Evolutionary conservation across 192 early-diverging fungal species (phyloP).

Genomic region (Powellomyces hirtus): DNA sequence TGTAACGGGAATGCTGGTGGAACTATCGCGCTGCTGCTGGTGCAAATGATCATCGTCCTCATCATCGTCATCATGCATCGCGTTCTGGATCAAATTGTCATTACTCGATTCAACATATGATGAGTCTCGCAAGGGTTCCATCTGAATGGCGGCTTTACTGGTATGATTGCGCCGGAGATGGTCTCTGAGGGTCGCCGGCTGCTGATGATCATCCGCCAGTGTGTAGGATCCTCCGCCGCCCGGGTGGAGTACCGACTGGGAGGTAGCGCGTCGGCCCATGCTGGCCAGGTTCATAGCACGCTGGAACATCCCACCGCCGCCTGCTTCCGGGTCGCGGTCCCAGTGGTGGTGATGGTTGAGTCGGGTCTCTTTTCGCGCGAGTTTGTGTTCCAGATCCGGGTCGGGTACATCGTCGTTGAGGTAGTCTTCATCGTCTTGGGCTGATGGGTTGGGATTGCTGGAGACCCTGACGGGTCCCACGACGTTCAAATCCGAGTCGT

Average conservation of each 20-base stretch:
- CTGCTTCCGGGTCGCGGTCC: slow-evolving; percentile 2
- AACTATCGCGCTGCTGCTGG: neutral
- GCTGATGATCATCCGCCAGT: neutral
- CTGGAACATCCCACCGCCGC: neutral
- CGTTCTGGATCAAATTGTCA: neutral
- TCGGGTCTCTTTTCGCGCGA: slow-evolving; percentile 12
- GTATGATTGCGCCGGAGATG: no score
- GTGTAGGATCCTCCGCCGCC: neutral
- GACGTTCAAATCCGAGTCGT: neutral
- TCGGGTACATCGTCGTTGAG: slow-evolving; percentile 41
- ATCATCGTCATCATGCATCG: neutral
- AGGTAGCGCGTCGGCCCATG: neutral
- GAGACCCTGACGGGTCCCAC: slow-evolving; percentile 1
- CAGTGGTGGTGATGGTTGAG: no score
- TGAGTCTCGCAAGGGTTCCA: neutral
- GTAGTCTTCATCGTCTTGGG: slow-evolving; percentile 17
- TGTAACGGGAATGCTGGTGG: no score
- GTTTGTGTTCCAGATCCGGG: slow-evolving; percentile 27
- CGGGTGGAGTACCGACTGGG: neutral
- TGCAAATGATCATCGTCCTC: neutral
- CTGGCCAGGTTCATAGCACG: no score
- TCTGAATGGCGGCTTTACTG: neutral
- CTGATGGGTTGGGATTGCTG: neutral
- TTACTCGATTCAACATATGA: neutral
- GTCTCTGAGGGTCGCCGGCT: no score